Evolutionary conservation across 2,329 filamentous ascomycete species (phyloP), one percentile per base, ranked within the genome.

Genomic region (Beauveria asiatica): DNA sequence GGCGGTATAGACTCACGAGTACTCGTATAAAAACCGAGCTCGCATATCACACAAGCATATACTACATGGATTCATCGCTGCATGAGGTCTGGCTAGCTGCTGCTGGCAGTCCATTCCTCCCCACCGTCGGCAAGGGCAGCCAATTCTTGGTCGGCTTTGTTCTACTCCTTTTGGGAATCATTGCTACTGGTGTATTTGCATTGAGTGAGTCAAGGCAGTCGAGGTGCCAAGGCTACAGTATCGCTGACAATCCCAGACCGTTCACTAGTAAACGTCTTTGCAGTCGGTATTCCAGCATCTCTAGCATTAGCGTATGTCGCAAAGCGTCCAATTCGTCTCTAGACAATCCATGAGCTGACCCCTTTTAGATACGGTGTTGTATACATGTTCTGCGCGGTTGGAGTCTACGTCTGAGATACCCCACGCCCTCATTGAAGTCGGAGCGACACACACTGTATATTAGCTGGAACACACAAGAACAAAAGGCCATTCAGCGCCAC

Each of bases 351-450:
- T 37, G 56, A 48, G 57, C 71, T 71, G 58, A 67, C 27, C 33
- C 1, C 21, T 30, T 25, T 11, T 70, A 97, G 93, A 55, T 89
- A 96, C 74, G 94, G 94, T 68, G 88, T 93, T 55, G 92, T 99
- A 50, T 97, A 94, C 78, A 96, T 97, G 88, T 97, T 99, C 77
- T 99, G 94, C 77, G 94, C 92, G 62, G 94, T 94, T 73, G 94
- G 94, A 73, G 94, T 99, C 72, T 97, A 99, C 86, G 91, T 99
- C 74, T 99, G 84, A 80, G 73, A 84, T 77, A 79, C 76, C 77
- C 74, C 68, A 62, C 65, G 62, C 71, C 72, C 70, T 66, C 57
- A 64, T 63, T 64, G 66, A 67, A 57, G 67, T 65, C 66, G 62
- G 60, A 57, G 64, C 66, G 65, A 64, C 66, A 66, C 63, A 65